A percentile compares a stretch with the other conserved stretches of the same genome.
phyloP scores from a whole-genome alignment of 257 asterid species.

The Petunia axillaris region DNA sequence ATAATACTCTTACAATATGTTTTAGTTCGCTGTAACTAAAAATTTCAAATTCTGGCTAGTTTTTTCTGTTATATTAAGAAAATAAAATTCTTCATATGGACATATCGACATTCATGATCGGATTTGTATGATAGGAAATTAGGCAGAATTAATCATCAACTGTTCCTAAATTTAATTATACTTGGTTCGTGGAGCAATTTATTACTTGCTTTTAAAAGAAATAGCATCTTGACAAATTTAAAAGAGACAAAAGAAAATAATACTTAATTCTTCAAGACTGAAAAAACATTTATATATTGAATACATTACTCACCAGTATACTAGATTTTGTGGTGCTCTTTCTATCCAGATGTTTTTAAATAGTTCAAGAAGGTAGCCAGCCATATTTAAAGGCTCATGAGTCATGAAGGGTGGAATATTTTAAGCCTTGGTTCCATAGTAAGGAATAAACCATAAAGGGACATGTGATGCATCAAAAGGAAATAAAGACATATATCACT shows the following conservation, averaged over 20 bases:
- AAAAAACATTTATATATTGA: not conserved
- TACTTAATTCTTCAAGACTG: not conserved
- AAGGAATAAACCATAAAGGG: slow-evolving; percentile 5
- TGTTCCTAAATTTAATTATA: too few species aligned
- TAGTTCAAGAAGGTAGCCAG: not conserved
- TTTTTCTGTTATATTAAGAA: too few species aligned
- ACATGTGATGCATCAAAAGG: not conserved
- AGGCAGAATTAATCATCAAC: not conserved
- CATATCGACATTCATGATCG: not conserved
- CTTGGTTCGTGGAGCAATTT: not conserved
- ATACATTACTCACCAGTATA: not conserved
- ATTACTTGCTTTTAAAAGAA: not conserved
- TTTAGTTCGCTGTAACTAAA: too few species aligned
- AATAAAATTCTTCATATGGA: too few species aligned
- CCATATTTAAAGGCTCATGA: slow-evolving; percentile 1
- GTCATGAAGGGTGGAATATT: slow-evolving; percentile 7
- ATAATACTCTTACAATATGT: too few species aligned
- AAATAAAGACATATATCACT: not conserved
- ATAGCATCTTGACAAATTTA: not conserved
- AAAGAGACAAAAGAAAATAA: not conserved
- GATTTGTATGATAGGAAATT: too few species aligned
- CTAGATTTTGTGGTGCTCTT: not conserved
- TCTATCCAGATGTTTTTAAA: not conserved
- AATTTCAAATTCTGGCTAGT: not conserved
- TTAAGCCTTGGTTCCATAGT: slow-evolving; percentile 15